These are phyloP conservation scores for Hypholoma sublateritium DNA, from an alignment of 768 basidiomycete genomes.

Conservation along the genomic window DNA sequence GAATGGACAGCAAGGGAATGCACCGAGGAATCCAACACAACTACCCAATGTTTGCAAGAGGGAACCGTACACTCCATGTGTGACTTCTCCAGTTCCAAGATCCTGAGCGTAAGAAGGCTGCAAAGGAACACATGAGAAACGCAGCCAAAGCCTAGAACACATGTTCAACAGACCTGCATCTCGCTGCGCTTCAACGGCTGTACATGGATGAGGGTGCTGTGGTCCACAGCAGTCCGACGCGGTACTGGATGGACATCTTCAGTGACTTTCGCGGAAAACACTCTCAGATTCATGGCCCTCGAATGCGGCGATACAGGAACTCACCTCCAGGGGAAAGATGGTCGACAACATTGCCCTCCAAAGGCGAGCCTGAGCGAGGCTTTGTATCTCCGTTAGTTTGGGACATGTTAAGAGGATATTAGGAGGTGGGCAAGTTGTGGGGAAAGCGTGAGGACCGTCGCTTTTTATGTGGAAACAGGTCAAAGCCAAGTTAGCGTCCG, in stretches of 20 bases:
- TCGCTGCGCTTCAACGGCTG: conserved; percentile 82
- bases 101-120: conserved; percentile 94
- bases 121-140: conserved; percentile 2
- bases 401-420: conserved; percentile 13
- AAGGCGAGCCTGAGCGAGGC: conserved; percentile 20
- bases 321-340: conserved; percentile 66
- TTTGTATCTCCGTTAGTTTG: conserved; percentile 19
- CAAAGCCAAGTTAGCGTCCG: background rate
- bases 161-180: conserved; percentile 64
- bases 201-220: conserved; percentile 64
- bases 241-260: conserved; percentile 48
- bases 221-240: conserved; percentile 22
- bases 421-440: background rate
- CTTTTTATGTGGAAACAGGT: conserved; percentile 3
- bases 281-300: background rate
- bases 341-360: conserved; percentile 63
- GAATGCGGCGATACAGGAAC: conserved; percentile 17
- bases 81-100: conserved; percentile 71
- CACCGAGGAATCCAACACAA: conserved; percentile 66
- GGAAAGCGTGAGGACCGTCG: background rate
- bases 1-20: conserved; percentile 80
- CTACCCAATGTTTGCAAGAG: conserved; percentile 71
- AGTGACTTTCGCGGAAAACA: conserved; percentile 49
- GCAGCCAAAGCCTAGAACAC: background rate
- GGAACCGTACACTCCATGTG: conserved; percentile 85